Evolutionary conservation across 305 asterid species (phyloP).

Genomic region (Fraxinus albicans): DNA sequence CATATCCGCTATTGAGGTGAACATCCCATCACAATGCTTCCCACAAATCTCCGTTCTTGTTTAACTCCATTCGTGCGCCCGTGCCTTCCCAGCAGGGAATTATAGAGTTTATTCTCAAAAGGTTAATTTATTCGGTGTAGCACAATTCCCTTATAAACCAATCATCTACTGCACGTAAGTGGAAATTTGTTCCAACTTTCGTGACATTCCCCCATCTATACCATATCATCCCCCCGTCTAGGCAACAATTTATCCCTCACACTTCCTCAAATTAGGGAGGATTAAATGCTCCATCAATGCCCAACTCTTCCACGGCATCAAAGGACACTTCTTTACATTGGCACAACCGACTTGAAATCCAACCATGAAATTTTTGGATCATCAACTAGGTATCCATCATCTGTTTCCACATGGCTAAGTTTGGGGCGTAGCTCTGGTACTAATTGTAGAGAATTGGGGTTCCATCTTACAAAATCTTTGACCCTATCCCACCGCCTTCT

Average conservation of each 20-base stretch:
- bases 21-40: not conserved
- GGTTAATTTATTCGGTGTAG: not conserved
- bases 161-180: not conserved
- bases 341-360: not conserved
- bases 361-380: not conserved
- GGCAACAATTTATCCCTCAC: not conserved
- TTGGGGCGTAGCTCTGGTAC: not conserved
- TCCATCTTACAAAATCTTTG: not conserved
- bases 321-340: not conserved
- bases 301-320: not conserved
- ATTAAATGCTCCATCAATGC: not conserved
- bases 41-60: not conserved
- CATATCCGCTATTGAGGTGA: slow-evolving; percentile 80
- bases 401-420: not conserved
- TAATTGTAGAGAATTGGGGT: not conserved
- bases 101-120: not conserved
- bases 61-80: not conserved
- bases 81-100: not conserved
- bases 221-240: not conserved
- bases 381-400: not conserved
- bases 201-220: not conserved
- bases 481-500: not conserved
- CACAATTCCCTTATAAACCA: not conserved
- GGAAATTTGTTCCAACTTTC: not conserved
- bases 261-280: not conserved